Evolutionary conservation across 2,329 filamentous ascomycete species (phyloP).

Genomic region (Penicillium capsulatum): DNA sequence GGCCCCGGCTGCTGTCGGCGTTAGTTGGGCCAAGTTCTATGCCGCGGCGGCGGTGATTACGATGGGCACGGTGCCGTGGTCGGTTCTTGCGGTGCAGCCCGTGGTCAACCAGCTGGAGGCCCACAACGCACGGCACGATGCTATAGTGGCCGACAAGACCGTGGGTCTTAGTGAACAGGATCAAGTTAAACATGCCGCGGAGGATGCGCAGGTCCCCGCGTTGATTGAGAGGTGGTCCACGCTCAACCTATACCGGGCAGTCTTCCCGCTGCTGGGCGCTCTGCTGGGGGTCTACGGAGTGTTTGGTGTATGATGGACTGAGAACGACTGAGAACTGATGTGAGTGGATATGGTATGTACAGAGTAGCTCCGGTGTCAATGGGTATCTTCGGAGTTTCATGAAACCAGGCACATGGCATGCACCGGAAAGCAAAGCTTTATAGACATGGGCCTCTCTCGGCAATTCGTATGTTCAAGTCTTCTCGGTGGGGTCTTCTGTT

Average conservation of each 20-base stretch:
- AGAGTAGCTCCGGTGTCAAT: constrained; percentile 1
- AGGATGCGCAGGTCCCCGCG: constrained; percentile 18
- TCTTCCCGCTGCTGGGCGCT: constrained; percentile 25
- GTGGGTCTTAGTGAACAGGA: constrained; percentile 20
- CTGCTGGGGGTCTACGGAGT: constrained; percentile 22
- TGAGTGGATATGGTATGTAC: constrained; percentile 12
- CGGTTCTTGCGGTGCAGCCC: constrained; percentile 22
- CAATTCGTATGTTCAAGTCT: neutral
- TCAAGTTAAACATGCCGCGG: constrained; percentile 14
- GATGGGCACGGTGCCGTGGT: constrained; percentile 27
- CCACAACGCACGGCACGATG: constrained; percentile 24
- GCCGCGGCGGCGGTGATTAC: constrained; percentile 21
- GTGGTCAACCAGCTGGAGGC: constrained; percentile 25
- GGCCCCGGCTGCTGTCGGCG: constrained; percentile 8
- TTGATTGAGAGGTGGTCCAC: constrained; percentile 20
- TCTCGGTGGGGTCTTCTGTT: constrained; percentile 2
- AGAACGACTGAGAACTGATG: no score
- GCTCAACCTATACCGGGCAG: constrained; percentile 22
- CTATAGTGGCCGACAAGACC: constrained; percentile 20
- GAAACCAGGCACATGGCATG: neutral
- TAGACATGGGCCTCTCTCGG: neutral
- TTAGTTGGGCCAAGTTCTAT: constrained; percentile 18
- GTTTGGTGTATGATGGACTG: no score
- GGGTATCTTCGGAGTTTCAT: constrained; percentile 1
- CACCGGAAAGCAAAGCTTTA: neutral